A percentile compares a stretch with the other conserved stretches of the same genome.
These are phyloP conservation scores for Ophiognomonia clavigignenti-juglandacearum DNA, from an alignment of 2,329 filamentous ascomycete genomes.

Conservation along the genomic window DNA sequence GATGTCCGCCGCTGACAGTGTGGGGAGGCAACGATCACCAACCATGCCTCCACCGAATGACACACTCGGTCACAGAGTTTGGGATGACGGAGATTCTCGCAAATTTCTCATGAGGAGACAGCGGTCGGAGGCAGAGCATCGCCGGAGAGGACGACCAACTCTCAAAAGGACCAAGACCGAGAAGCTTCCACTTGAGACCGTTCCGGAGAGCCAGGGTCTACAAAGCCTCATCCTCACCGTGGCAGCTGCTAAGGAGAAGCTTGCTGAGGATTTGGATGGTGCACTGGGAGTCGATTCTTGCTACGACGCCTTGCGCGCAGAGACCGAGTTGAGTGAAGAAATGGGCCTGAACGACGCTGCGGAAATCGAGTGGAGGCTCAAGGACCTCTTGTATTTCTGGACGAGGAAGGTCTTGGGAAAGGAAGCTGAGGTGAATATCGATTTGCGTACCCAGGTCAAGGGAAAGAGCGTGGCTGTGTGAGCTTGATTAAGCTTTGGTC, in stretches of 20 bases:
- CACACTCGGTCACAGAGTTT: not conserved
- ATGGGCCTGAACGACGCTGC: conserved; percentile 6
- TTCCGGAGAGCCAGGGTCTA: conserved; percentile 13
- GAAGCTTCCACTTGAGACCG: conserved; percentile 21
- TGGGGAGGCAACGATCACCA: not conserved
- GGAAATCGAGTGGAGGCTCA: conserved; percentile 6
- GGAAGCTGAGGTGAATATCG: conserved; percentile 1
- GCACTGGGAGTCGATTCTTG: not conserved
- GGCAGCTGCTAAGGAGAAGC: not conserved
- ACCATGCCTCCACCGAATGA: not conserved
- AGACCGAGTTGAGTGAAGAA: not conserved
- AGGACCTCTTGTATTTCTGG: conserved; percentile 4
- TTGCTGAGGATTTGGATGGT: not conserved
- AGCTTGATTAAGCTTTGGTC: not conserved
- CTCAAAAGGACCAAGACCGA: conserved; percentile 20
- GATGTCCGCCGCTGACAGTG: not conserved
- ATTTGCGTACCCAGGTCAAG: conserved; percentile 7
- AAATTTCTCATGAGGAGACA: conserved; percentile 19
- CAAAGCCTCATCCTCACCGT: conserved; percentile 16
- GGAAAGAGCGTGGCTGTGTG: conserved; percentile 1
- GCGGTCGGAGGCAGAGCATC: conserved; percentile 14
- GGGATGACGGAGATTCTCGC: conserved; percentile 10
- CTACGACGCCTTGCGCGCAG: not conserved
- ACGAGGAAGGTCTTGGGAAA: not conserved
- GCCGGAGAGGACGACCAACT: conserved; percentile 12